These are phyloP conservation scores for Diplocarpon mali DNA, from an alignment of 2,329 filamentous ascomycete species.

Conservation along the genomic window DNA sequence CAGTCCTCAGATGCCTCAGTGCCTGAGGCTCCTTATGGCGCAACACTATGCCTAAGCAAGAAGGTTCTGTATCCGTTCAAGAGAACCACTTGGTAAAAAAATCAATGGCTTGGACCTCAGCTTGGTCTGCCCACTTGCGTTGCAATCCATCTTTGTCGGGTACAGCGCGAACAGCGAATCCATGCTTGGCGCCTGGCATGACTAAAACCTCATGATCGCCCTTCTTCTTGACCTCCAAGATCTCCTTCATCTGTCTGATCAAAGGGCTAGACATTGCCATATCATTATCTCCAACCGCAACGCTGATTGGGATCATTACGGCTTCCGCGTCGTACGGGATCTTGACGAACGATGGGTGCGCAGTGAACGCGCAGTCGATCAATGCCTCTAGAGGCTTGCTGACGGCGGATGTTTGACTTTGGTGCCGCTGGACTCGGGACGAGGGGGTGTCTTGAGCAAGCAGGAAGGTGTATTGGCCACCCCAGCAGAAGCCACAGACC, in stretches of 20 bases:
- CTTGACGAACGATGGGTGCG: conserved; percentile 39
- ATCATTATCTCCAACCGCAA: conserved; percentile 38
- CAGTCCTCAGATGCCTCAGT: too few species aligned
- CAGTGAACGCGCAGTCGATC: conserved; percentile 41
- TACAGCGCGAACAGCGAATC: conserved; percentile 31
- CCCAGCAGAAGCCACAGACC: conserved; percentile 53
- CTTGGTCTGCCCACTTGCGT: conserved; percentile 25
- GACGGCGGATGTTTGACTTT: conserved; percentile 5
- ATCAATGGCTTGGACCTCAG: conserved; percentile 30
- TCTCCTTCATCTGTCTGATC: conserved; percentile 19
- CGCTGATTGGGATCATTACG: conserved; percentile 34
- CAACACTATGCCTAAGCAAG: too few species aligned
- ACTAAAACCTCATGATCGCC: conserved; percentile 27
- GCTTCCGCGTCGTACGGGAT: conserved; percentile 36
- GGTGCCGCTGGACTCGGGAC: conserved; percentile 14
- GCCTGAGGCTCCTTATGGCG: too few species aligned
- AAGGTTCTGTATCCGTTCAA: background rate
- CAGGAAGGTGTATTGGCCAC: conserved; percentile 42
- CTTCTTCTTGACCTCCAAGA: conserved; percentile 24
- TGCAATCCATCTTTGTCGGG: conserved; percentile 27
- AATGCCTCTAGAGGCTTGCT: conserved; percentile 23
- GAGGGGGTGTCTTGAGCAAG: conserved; percentile 32
- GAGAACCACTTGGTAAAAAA: conserved; percentile 27
- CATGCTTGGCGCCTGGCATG: conserved; percentile 31
- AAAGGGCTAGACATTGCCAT: conserved; percentile 27